Percentiles rank a stretch among this genome's conserved stretches.
Conservation (phyloP, 1,139 yeast genomes). For the Blastobotrys serpentis region DNA sequence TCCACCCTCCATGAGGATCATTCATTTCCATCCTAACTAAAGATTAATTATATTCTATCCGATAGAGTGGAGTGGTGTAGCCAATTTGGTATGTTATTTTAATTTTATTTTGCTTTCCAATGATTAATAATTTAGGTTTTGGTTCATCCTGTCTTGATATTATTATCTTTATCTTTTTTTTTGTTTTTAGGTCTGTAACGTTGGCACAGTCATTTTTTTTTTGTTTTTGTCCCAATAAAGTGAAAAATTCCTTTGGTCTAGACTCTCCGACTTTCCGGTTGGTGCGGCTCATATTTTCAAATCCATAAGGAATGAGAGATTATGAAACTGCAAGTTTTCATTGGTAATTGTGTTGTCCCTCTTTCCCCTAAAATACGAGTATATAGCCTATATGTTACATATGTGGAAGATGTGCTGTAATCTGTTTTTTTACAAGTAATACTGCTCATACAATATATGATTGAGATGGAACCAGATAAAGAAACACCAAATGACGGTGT, state of each 20-base stretch:
- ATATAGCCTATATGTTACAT: no score
- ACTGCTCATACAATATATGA: not conserved
- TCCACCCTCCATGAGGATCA: not conserved
- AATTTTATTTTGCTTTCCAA: not conserved
- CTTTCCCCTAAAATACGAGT: no score
- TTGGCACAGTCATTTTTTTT: not conserved
- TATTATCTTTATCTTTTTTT: not conserved
- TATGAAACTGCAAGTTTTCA: no score
- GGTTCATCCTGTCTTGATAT: not conserved
- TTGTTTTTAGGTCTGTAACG: constrained; percentile 1
- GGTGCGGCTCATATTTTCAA: no score
- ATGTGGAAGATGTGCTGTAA: no score
- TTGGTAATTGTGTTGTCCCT: no score
- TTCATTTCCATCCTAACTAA: not conserved
- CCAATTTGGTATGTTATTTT: not conserved
- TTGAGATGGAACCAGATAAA: not conserved
- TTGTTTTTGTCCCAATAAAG: not conserved
- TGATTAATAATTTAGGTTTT: not conserved
- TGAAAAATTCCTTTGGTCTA: not conserved
- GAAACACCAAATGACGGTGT: not conserved
- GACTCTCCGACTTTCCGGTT: no score
- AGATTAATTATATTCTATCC: no score
- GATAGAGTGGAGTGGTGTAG: no score
- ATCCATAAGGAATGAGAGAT: no score
- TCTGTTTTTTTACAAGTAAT: not conserved